These are phyloP conservation scores for Pseudogymnoascus sp. DNA, from an alignment of 2,329 filamentous ascomycete genomes.

Conservation along the genomic window DNA sequence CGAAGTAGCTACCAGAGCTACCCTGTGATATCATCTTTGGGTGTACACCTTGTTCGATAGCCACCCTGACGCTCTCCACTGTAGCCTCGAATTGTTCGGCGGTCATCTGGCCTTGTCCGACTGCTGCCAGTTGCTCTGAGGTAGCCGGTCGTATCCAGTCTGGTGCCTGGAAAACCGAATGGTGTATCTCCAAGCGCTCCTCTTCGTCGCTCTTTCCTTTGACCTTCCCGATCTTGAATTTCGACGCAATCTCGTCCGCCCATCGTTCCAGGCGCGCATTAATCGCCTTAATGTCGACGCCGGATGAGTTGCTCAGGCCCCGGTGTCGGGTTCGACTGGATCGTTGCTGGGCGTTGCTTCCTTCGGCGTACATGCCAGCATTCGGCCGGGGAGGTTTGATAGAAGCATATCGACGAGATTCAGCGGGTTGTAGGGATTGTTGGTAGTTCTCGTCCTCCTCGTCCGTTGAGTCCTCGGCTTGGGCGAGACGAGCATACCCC, in stretches of 20 bases:
- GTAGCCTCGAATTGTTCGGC: slow-evolving; percentile 79
- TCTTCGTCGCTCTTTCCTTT: slow-evolving; percentile 71
- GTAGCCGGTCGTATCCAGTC: slow-evolving; percentile 79
- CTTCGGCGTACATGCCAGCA: slow-evolving; percentile 51
- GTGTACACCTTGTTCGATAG: slow-evolving; percentile 86
- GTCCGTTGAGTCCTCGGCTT: slow-evolving; percentile 70
- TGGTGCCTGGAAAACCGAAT: slow-evolving; percentile 92
- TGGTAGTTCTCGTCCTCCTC: slow-evolving; percentile 60
- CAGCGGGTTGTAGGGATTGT: slow-evolving; percentile 49
- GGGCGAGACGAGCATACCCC: slow-evolving; percentile 78
- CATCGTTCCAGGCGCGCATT: slow-evolving; percentile 91
- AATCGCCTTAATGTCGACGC: slow-evolving; percentile 96
- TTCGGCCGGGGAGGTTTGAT: slow-evolving; percentile 56
- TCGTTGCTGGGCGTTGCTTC: slow-evolving; percentile 31
- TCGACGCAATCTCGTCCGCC: slow-evolving; percentile 96
- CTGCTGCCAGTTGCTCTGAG: slow-evolving; percentile 58
- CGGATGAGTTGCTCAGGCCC: slow-evolving; percentile 67
- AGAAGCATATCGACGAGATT: slow-evolving; percentile 57
- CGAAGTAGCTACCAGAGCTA: slow-evolving; percentile 97
- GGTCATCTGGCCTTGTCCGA: slow-evolving; percentile 62
- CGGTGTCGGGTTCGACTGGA: slow-evolving; percentile 44
- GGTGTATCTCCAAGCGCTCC: slow-evolving; percentile 88
- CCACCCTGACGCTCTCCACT: slow-evolving; percentile 81
- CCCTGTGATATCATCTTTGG: slow-evolving; percentile 95
- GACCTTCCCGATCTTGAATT: slow-evolving; percentile 81